Percentiles rank a stretch among this genome's conserved stretches.
These are phyloP conservation scores for Rutstroemia sp. DNA, from an alignment of 2,329 filamentous ascomycete genomes.

Conservation along the genomic window DNA sequence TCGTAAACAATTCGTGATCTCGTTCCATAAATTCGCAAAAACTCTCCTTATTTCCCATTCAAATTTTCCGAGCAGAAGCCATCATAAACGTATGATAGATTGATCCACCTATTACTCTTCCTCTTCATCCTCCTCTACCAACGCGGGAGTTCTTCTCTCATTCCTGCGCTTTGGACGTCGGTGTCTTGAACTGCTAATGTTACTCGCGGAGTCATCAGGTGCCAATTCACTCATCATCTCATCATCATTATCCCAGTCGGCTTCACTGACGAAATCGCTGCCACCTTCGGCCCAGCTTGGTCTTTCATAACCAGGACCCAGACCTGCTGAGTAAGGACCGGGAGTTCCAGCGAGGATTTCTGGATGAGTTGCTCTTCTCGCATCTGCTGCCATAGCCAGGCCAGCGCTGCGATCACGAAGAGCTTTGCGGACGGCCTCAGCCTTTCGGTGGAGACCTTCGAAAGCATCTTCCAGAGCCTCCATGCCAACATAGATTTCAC, in stretches of 20 bases:
- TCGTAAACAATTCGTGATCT: slow-evolving; percentile 14
- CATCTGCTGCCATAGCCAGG: slow-evolving; percentile 37
- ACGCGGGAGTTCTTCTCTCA: slow-evolving; percentile 64
- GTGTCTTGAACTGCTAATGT: slow-evolving; percentile 65
- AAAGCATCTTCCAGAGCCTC: slow-evolving; percentile 91
- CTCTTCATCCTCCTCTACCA: slow-evolving; percentile 65
- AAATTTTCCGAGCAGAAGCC: neutral
- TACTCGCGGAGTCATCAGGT: slow-evolving; percentile 75
- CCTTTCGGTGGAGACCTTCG: slow-evolving; percentile 79
- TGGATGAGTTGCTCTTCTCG: slow-evolving; percentile 20
- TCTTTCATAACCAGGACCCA: slow-evolving; percentile 29
- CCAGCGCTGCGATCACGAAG: slow-evolving; percentile 79
- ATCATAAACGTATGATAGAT: neutral
- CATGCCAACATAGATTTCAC: slow-evolving; percentile 91
- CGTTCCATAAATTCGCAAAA: neutral
- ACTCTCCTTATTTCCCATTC: neutral
- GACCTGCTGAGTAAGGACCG: slow-evolving; percentile 28
- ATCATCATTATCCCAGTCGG: slow-evolving; percentile 32
- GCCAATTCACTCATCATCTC: slow-evolving; percentile 55
- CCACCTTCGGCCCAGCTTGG: slow-evolving; percentile 23
- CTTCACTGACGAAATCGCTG: slow-evolving; percentile 41
- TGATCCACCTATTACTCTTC: slow-evolving; percentile 25
- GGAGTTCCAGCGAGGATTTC: slow-evolving; percentile 35
- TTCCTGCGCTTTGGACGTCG: slow-evolving; percentile 59
- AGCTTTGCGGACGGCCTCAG: slow-evolving; percentile 70